Base-by-base conservation (phyloP, 139 green algal species). In the Trebouxia sp. region DNA sequence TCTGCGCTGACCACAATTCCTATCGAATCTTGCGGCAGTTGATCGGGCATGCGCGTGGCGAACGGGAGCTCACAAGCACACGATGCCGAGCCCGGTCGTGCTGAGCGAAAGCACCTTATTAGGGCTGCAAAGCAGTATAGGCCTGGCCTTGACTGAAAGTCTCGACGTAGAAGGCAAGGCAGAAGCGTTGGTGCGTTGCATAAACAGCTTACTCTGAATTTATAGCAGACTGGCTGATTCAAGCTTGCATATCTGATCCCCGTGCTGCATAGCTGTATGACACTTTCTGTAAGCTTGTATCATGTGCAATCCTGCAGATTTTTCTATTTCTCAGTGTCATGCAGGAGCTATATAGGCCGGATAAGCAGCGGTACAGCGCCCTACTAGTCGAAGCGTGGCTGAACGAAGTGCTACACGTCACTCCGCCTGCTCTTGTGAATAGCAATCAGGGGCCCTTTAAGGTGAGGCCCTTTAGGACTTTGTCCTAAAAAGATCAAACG, bases 311-410 rank as follows among this genome's bases (percentile, higher is more conserved):
- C n/a, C n/a, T n/a, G n/a, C n/a, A n/a, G n/a, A n/a, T n/a, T n/a
- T n/a, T n/a, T n/a, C n/a, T n/a, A n/a, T n/a, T n/a, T n/a, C n/a
- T n/a, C n/a, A 12, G 12, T 45, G 1, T 6, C 12, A 6, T 45
- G 62, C 62, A 72, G 62, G 62, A 72, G 32, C 35, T 72, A 1
- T 45, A 72, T 42, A 32, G 62, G 35, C 62, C 62, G 20, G 62
- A 72, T 15, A 72, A 72, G 62, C 62, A 72, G 37, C 9, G 14
- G 10, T 43, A 43, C 6, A 72, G 62, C 62, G 28, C n/a, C 32
- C 62, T 72, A 11, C 24, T 72, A n/a, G 32, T 72, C 1, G 62
- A 72, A 3, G 28, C 62, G 20, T 72, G 62, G 62, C 20, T 72
- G 7, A 72, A 72, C 43, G 62, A 72, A 41, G 32, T 72, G 5